phyloP scores from a whole-genome alignment of 495 filamentous ascomycete species.

The Aspergillus asperescens region DNA sequence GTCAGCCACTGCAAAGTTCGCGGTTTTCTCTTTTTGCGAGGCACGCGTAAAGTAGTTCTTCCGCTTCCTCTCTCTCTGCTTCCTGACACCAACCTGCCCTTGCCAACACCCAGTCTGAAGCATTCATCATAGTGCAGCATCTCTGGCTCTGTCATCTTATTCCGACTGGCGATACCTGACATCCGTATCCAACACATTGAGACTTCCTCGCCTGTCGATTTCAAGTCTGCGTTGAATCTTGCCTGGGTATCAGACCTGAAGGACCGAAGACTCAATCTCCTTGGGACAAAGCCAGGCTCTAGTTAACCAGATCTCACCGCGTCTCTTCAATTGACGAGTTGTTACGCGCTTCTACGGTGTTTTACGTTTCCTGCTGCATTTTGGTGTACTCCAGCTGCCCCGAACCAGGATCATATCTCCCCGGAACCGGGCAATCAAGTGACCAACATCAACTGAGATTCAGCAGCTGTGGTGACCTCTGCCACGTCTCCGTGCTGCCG shows the following conservation, averaged over 20 bases:
- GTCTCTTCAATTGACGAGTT: background rate
- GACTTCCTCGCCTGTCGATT: background rate
- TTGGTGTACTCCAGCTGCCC: background rate
- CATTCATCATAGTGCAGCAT: background rate
- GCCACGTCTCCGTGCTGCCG: background rate
- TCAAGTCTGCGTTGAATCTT: background rate
- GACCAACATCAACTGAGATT: background rate
- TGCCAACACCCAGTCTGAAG: background rate
- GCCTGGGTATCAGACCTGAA: background rate
- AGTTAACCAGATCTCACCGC: background rate
- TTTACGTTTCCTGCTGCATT: background rate
- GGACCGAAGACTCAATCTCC: background rate
- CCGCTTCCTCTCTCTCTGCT: conserved; percentile 10
- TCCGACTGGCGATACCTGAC: background rate
- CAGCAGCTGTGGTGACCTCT: background rate
- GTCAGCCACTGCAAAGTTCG: background rate
- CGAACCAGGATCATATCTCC: background rate
- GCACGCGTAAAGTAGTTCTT: conserved; percentile 17
- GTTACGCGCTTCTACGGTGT: background rate
- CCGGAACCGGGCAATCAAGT: background rate
- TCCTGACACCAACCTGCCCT: conserved; percentile 2
- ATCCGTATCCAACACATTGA: background rate
- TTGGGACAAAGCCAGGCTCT: background rate
- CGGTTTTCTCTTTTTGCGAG: conserved; percentile 11
- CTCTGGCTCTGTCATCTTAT: background rate